Conservation (phyloP, 2,329 filamentous ascomycete genomes). For the Penicillium nordicum region DNA sequence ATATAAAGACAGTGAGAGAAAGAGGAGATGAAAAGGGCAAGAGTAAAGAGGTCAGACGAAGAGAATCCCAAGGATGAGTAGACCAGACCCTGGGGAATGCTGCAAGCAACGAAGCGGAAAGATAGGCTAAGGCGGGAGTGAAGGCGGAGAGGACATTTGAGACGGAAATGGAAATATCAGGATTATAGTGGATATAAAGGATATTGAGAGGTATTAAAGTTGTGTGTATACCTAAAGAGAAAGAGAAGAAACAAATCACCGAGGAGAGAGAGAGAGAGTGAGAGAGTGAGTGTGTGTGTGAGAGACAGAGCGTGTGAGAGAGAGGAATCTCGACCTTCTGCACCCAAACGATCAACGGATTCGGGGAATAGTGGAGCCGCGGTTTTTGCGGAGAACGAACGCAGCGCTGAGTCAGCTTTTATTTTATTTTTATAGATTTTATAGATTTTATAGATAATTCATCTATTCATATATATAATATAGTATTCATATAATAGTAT, state of each 20-base stretch:
- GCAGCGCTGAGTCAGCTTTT: conserved; percentile 11
- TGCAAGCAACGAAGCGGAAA: conserved; percentile 10
- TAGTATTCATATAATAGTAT: too few species aligned
- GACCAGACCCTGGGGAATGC: conserved; percentile 10
- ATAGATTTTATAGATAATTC: too few species aligned
- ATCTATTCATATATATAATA: too few species aligned
- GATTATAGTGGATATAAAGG: background rate
- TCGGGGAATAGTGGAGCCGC: conserved; percentile 30
- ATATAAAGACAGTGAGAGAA: background rate
- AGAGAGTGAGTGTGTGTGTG: conserved; percentile 7
- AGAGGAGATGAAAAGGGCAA: conserved; percentile 4
- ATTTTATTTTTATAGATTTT: background rate
- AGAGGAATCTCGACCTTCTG: conserved; percentile 27
- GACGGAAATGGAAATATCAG: conserved; percentile 4
- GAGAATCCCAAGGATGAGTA: conserved; percentile 7
- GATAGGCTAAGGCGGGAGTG: conserved; percentile 8
- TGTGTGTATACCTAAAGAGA: background rate
- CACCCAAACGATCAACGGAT: conserved; percentile 21
- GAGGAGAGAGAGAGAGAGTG: conserved; percentile 19
- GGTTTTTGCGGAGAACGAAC: conserved; percentile 28
- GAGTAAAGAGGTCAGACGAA: conserved; percentile 1
- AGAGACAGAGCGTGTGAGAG: conserved; percentile 9
- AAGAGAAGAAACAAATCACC: conserved; percentile 6
- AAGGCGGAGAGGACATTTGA: conserved; percentile 11
- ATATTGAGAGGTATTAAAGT: conserved; percentile 1